Base-by-base conservation (phyloP, 2,329 filamentous ascomycete genomes). In the Cladobotryum protrusum region DNA sequence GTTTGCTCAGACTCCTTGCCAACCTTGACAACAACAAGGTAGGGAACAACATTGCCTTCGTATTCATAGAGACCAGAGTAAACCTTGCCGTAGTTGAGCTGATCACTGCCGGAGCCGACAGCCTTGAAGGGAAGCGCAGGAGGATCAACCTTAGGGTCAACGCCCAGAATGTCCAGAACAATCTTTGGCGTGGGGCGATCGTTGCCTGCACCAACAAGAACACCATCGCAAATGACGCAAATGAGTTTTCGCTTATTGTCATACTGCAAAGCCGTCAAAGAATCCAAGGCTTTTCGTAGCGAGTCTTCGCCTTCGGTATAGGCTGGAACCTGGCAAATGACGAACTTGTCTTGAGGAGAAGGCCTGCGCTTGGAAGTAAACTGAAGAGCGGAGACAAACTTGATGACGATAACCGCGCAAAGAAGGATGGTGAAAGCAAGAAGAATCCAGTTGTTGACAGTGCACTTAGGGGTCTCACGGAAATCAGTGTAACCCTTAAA, bases 221-320 rank as follows among this genome's bases (percentile, higher is more conserved):
- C 89, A 71, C 93, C 93, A 62, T 99, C 93, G 64, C 93, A 99
- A 59, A 99, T 89, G 54, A 99, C 89, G 61, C 86, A 93, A 57
- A 99, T 92, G 20, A 99, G 81, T 72, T 99, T 99, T 56, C 93
- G 81, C 75, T 99, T 99, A 72, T 99, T 96, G 71, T 99, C 93
- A 61, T 99, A 99, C 59, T 95, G 86, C 14, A 99, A 78, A 12
- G 91, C 89, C 14, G 93, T 96, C 52, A 97, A 78, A 1, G 93
- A 97, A 66, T 99, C 93, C 2, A 99, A 77, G 47, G 90, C 92
- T 64, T 96, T 95, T 49, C 93, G 80, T 8, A 99, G 75, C 4
- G 91, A 92, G 61, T 99, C 93, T 74, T 99, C 93, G 60, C 90
- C 93, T 74, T 99, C 93, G 0, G 93, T 99, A 64, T 99, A 99